These are phyloP conservation scores for Aphanomyces stellatus DNA, from an alignment of 352 stramenopile genomes.

Conservation along the genomic window DNA sequence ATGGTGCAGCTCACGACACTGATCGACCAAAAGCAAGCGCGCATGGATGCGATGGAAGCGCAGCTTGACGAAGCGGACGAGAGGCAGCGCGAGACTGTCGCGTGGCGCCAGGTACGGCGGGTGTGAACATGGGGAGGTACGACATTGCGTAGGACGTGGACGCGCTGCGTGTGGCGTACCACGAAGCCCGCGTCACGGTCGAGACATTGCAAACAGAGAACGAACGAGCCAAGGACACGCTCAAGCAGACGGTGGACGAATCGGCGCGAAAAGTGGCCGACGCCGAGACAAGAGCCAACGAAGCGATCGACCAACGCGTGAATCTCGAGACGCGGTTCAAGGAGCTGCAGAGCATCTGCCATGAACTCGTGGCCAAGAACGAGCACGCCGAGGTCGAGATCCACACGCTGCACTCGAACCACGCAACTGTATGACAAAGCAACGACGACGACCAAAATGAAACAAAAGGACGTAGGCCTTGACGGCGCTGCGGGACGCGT, in stretches of 20 bases:
- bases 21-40: neutral
- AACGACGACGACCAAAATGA: too few species aligned
- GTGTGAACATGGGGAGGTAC: neutral
- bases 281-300: too few species aligned
- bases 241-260: neutral
- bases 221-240: neutral
- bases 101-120: neutral
- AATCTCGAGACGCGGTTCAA: neutral
- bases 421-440: too few species aligned
- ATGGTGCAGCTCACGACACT: neutral
- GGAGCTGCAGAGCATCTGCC: neutral
- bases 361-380: neutral
- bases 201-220: too few species aligned
- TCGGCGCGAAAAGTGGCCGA: too few species aligned
- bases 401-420: neutral
- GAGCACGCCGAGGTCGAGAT: neutral
- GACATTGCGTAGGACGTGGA: neutral
- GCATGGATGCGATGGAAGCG: neutral
- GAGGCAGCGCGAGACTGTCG: neutral
- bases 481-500: too few species aligned
- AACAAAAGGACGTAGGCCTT: too few species aligned
- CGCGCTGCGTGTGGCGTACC: neutral
- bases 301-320: neutral
- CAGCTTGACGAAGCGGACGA: neutral
- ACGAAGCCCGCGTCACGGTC: neutral